Base-by-base conservation (phyloP, 2,329 filamentous ascomycete species). In the Claviceps paspali region DNA sequence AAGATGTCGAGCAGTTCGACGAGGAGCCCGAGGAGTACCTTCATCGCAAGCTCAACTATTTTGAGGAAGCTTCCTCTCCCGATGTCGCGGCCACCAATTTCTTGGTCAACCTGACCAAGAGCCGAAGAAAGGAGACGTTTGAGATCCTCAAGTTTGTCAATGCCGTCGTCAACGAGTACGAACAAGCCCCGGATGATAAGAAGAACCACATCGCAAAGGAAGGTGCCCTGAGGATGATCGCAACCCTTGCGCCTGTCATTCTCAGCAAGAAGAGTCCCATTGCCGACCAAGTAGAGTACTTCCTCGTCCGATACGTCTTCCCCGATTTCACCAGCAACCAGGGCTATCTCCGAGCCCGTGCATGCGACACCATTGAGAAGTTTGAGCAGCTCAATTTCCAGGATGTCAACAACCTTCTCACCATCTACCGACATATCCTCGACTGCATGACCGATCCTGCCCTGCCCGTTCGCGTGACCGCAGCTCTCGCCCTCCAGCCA, bases 231-330 rank as follows among this genome's bases (percentile, higher is more conserved):
- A 75, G 91, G 43, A 96, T 98, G 85, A 96, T 98, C 52, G 91
- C 87, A 19, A 95, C 88, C 1, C 66, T 98, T 33, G 84, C 91
- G 0, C 83, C 85, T 23, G 88, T 98, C 36, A 92, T 98, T 34
- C 69, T 98, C 26, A 85, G 86, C 48, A 98, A 96, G 70, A 96
- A 96, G 71, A 95, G 87, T 53, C 91, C 91, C 1, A 95, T 98
- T 47, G 91, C 88, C 26, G 82, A 94, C 53, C 86, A 96, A 59
- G 87, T 96, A 40, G 91, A 98, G 60, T 95, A 94, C 60, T 98
- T 98, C 68, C 82, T 98, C 47, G 88, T 96, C 37, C 82, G 88
- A 52, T 93, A 96, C 53, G 91, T 98, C 40, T 96, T 98, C 67
- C 91, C 91, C 33, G 91, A 98, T 53, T 98, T 98, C 67, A 79